Percentiles rank a stretch among this genome's conserved stretches.
These are phyloP conservation scores for Melocanna baccifera DNA, from an alignment of 176 grass and related monocot genomes.

Conservation along the genomic window DNA sequence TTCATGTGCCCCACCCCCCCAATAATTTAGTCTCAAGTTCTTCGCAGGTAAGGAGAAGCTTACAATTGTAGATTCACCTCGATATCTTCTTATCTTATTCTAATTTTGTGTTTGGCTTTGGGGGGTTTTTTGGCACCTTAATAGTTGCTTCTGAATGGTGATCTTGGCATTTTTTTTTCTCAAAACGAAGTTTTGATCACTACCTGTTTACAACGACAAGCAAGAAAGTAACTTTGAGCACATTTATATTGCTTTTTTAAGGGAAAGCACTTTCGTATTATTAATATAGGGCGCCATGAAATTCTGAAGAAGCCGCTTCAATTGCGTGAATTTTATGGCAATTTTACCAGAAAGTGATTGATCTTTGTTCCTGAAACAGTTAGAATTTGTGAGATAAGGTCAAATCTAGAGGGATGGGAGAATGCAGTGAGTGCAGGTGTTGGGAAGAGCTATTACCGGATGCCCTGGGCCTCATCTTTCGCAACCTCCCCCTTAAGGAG, in stretches of 20 bases:
- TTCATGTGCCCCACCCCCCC: not conserved
- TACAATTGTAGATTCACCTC: not conserved
- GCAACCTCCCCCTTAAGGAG: conserved; percentile 83
- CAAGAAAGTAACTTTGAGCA: not conserved
- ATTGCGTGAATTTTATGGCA: not conserved
- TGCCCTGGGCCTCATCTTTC: conserved; percentile 83
- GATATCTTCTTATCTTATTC: not conserved
- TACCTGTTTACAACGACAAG: not conserved
- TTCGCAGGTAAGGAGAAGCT: not conserved
- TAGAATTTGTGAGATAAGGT: not conserved
- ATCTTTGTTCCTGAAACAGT: not conserved
- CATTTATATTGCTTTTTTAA: not conserved
- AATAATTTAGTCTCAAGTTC: not conserved
- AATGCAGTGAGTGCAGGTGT: conserved; percentile 52
- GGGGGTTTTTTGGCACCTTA: not conserved
- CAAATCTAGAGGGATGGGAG: conserved; percentile 49
- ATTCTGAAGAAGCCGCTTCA: not conserved
- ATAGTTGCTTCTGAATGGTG: not conserved
- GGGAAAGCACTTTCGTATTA: not conserved
- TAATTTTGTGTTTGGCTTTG: not conserved
- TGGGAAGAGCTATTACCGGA: conserved; percentile 95
- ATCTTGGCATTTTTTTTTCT: not conserved
- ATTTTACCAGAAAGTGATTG: not conserved
- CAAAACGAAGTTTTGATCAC: not conserved
- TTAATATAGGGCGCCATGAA: not conserved